Percentiles rank a stretch among this genome's conserved stretches.
Evolutionary conservation across 1,284 basidiomycete species (phyloP).

Genomic region (Phlebopus sp.): DNA sequence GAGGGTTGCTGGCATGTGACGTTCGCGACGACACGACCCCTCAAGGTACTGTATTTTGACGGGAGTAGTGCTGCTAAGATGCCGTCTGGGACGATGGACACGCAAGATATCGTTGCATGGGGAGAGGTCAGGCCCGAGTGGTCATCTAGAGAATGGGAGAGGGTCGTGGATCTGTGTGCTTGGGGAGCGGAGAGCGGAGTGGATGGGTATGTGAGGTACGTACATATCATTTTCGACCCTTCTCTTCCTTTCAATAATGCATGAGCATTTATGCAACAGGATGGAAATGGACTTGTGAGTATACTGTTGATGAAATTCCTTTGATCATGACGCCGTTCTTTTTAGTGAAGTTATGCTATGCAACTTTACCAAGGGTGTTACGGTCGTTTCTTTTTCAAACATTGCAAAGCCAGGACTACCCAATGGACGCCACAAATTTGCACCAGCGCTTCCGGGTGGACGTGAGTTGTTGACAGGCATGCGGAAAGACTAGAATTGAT

Average conservation of each 20-base stretch:
- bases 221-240: not conserved
- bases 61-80: conserved; percentile 40
- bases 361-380: conserved; percentile 41
- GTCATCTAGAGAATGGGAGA: conserved; percentile 24
- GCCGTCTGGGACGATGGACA: conserved; percentile 37
- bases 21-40: conserved; percentile 34
- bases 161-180: conserved; percentile 33
- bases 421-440: not conserved
- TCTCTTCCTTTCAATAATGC: conserved; percentile 1
- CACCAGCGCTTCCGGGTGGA: rapidly evolving
- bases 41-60: conserved; percentile 45
- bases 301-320: not conserved
- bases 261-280: conserved; percentile 19
- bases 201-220: conserved; percentile 40
- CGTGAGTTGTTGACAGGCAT: conserved; percentile 38
- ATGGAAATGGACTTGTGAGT: conserved; percentile 52
- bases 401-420: conserved; percentile 4
- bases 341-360: conserved; percentile 53
- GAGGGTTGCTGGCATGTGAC: conserved; percentile 39
- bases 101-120: conserved; percentile 43
- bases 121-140: conserved; percentile 21
- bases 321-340: not conserved
- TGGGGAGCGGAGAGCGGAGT: conserved; percentile 36
- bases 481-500: conserved; percentile 40
- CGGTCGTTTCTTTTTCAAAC: conserved; percentile 34